Evolutionary conservation across 2,329 filamentous ascomycete genomes (phyloP).

Genomic region (Alternaria sp.): DNA sequence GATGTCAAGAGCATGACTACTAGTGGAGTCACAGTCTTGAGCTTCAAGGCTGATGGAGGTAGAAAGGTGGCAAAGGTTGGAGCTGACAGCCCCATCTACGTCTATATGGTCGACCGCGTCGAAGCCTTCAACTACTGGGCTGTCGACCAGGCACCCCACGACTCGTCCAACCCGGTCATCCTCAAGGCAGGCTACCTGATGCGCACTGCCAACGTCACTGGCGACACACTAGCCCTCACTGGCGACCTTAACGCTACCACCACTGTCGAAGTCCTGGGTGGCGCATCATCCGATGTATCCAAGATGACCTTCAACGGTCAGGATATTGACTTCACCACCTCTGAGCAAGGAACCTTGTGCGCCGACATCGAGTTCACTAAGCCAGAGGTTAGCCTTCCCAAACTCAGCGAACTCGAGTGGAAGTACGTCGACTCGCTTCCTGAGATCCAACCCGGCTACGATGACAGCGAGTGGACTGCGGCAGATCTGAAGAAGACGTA

Average conservation of each 20-base stretch:
- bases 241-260: conserved; percentile 77
- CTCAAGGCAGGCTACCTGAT: conserved; percentile 69
- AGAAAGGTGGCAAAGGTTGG: conserved; percentile 59
- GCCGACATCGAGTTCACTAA: conserved; percentile 58
- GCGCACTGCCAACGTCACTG: conserved; percentile 64
- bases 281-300: conserved; percentile 58
- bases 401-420: conserved; percentile 68
- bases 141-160: conserved; percentile 53
- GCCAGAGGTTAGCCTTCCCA: conserved; percentile 62
- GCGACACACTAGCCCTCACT: conserved; percentile 64
- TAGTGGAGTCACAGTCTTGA: conserved; percentile 56
- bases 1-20: conserved; percentile 45
- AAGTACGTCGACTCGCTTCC: conserved; percentile 74
- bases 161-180: conserved; percentile 56
- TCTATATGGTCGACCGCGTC: conserved; percentile 68
- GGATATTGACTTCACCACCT: conserved; percentile 46
- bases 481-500: conserved; percentile 66
- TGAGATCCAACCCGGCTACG: conserved; percentile 68
- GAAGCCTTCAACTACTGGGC: conserved; percentile 74
- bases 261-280: conserved; percentile 71
- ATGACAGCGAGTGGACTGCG: conserved; percentile 70
- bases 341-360: conserved; percentile 57
- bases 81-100: conserved; percentile 51
- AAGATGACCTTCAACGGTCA: conserved; percentile 68
- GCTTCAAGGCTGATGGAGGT: conserved; percentile 63